Evolutionary conservation across 83 land plant species (phyloP).

Genomic region (Isoetes engelmannii): DNA sequence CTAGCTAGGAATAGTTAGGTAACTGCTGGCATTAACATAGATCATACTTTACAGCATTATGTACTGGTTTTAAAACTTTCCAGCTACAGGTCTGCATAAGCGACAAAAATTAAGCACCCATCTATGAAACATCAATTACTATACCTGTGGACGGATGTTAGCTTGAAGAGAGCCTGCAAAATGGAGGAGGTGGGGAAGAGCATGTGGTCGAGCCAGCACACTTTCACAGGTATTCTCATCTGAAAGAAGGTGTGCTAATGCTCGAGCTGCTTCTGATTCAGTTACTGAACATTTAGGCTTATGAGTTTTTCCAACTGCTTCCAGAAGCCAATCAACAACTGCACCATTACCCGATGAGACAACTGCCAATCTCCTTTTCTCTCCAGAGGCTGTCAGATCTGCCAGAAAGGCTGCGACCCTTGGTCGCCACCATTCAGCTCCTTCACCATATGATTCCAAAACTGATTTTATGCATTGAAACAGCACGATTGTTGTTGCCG

Average conservation of each 20-base stretch:
- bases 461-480: not conserved
- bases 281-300: slow-evolving; percentile 35
- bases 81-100: too few species aligned
- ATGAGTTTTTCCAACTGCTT: slow-evolving; percentile 37
- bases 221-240: slow-evolving; percentile 55
- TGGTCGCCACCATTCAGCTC: not conserved
- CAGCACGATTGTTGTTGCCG: not conserved
- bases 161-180: slow-evolving; percentile 74
- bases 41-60: too few species aligned
- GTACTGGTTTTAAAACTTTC: too few species aligned
- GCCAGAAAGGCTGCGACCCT: slow-evolving; percentile 17
- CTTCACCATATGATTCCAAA: slow-evolving; percentile 6
- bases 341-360: slow-evolving; percentile 72
- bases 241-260: slow-evolving; percentile 67
- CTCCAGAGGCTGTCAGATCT: slow-evolving; percentile 51
- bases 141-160: slow-evolving; percentile 42
- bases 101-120: too few species aligned
- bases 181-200: slow-evolving; percentile 56
- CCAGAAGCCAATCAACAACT: slow-evolving; percentile 87
- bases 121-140: not conserved
- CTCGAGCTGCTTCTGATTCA: slow-evolving; percentile 85
- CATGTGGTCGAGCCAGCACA: slow-evolving; percentile 75
- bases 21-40: too few species aligned
- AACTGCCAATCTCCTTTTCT: slow-evolving; percentile 64
- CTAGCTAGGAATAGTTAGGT: too few species aligned